Base-by-base conservation (phyloP, 352 stramenopile species). In the Pythium brassicae region DNA sequence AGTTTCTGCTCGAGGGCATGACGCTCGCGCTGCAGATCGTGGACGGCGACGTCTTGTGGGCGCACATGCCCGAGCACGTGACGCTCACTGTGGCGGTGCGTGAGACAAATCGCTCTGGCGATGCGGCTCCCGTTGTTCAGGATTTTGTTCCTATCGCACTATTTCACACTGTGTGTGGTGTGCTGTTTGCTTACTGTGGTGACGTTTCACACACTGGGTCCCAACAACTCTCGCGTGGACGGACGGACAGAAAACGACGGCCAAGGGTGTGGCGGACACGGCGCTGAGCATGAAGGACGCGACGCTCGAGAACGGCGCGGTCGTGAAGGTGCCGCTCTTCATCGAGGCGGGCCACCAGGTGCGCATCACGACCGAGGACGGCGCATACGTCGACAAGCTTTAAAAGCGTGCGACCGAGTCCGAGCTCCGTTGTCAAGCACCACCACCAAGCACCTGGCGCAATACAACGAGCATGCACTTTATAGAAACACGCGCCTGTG, bases 261-360 rank as follows among this genome's bases (percentile, higher is more conserved):
- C 78, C 27, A 92, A 91, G 69, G 78, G 78, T 47, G 76, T 92
- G 40, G 78, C 83, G 15, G 83, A 92, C 58, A 81, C 71, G 49
- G 74, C 80, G 26, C 59, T 92, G 48, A 92, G 83, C 50, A 72
- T 92, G 53, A 94, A 94, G 66, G 71, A 92, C 65, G 85, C 85
- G 53, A 91, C 76, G 59, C 63, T 94, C 35, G 65, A 78, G 65
- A 94, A 94, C 57, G 85, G 80, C 34, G 74, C 78, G 6, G 66
- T 89, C 45, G 66, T 94, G 61, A 92, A 92, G 62, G 85, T 94
- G 39, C 85, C 85, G 35, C 76, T 90, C 29, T 90, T 88, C 68
- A 84, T 94, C 23, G 85, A 94, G 61, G 66, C 78, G 12, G 85
- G 85, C 61, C 84, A 91, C 59, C 59, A 89, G 35, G 66, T 94